These are phyloP conservation scores for Backusella tuberculispora DNA, from an alignment of 192 early-diverging fungal genomes.

Conservation along the genomic window DNA sequence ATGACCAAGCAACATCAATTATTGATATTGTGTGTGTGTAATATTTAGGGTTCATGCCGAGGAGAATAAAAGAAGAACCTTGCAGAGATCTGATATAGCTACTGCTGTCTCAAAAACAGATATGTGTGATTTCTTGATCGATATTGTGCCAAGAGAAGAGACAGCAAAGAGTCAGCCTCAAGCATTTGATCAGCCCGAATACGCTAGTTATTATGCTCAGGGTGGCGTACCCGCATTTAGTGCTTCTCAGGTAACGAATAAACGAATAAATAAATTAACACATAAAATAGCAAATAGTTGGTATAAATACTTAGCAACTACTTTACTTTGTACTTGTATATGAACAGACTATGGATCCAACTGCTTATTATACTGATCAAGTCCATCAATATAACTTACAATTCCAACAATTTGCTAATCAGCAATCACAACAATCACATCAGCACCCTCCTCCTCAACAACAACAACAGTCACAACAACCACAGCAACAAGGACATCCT, in stretches of 20 bases:
- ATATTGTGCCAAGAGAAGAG: constrained; percentile 95
- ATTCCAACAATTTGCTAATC: constrained; percentile 40
- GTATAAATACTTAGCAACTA: not conserved
- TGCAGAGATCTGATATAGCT: constrained; percentile 90
- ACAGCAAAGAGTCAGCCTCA: constrained; percentile 19
- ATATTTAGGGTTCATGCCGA: constrained; percentile 82
- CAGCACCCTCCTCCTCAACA: constrained; percentile 15
- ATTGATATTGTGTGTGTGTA: not conserved
- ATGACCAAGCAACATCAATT: not conserved
- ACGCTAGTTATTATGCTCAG: constrained; percentile 6
- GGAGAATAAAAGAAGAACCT: constrained; percentile 93
- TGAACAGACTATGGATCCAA: not conserved
- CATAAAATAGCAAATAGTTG: not conserved
- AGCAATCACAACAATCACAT: constrained; percentile 22
- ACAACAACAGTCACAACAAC: not conserved
- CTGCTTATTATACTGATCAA: constrained; percentile 29
- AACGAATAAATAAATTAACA: not conserved
- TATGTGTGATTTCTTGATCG: constrained; percentile 97
- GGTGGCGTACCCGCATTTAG: not conserved
- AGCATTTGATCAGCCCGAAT: constrained; percentile 15
- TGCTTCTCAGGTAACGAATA: not conserved
- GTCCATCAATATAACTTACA: constrained; percentile 45
- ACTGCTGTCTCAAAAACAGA: constrained; percentile 86
- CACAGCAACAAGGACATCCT: not conserved
- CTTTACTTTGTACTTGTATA: too few species aligned